A percentile compares a stretch with the other conserved stretches of the same genome.
phyloP scores from a whole-genome alignment of 192 early-diverging fungal species.

The Geosiphon pyriformis region DNA sequence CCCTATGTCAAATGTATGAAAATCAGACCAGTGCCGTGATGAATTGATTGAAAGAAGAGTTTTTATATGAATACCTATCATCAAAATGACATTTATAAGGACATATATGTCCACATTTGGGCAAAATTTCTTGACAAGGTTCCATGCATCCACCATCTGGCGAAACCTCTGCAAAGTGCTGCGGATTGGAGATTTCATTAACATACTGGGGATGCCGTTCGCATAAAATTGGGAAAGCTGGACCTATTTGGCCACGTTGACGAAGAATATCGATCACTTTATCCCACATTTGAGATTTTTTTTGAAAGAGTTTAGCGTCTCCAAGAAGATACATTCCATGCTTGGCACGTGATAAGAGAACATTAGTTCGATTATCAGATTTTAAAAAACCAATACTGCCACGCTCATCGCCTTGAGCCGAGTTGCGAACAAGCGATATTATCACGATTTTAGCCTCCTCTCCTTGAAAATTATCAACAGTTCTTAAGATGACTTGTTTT shows the following conservation, averaged over 20 bases:
- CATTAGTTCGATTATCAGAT: conserved; percentile 50
- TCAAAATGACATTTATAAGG: conserved; percentile 24
- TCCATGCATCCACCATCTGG: conserved; percentile 51
- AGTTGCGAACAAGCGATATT: conserved; percentile 38
- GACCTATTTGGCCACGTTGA: conserved; percentile 29
- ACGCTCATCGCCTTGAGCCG: conserved; percentile 7
- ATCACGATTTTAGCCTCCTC: conserved; percentile 42
- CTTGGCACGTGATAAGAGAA: conserved; percentile 49
- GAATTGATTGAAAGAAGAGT: background rate
- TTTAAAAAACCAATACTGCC: conserved; percentile 50
- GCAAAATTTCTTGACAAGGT: conserved; percentile 35
- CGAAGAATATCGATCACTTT: conserved; percentile 35
- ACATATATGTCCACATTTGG: conserved; percentile 54
- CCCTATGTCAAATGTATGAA: background rate
- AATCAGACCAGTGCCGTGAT: background rate
- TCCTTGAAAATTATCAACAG: conserved; percentile 45
- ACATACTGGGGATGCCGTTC: conserved; percentile 38
- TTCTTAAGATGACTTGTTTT: conserved; percentile 34
- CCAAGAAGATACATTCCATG: conserved; percentile 59
- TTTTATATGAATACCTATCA: background rate
- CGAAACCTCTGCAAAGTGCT: conserved; percentile 29
- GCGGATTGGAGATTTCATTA: conserved; percentile 25
- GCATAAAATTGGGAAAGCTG: conserved; percentile 43
- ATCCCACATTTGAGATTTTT: conserved; percentile 32
- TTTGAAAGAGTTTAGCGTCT: conserved; percentile 34